Conservation (phyloP, 768 basidiomycete genomes). For the Kwoniella shandongensis region DNA sequence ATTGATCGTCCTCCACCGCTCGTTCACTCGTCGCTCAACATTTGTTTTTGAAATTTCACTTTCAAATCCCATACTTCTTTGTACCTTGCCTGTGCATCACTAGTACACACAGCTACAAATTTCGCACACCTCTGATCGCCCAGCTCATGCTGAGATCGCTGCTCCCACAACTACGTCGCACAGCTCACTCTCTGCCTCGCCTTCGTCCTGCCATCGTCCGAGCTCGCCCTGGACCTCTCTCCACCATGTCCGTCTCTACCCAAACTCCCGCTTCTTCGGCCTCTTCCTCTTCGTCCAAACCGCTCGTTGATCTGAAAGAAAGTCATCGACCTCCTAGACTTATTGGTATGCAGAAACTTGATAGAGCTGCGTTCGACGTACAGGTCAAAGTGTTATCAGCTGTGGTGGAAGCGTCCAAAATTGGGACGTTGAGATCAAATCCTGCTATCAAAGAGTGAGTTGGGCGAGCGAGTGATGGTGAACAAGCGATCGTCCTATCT, state of each 20-base stretch:
- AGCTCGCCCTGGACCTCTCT: not conserved
- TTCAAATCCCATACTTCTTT: not conserved
- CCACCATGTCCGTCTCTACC: conserved; percentile 6
- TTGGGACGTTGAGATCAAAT: conserved; percentile 57
- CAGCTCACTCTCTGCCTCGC: not conserved
- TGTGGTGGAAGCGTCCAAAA: conserved; percentile 62
- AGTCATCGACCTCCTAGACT: conserved; percentile 57
- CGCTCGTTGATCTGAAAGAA: conserved; percentile 4
- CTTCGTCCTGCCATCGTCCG: no score
- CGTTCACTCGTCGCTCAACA: no score
- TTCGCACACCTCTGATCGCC: not conserved
- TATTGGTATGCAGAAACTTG: conserved; percentile 56
- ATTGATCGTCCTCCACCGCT: no score
- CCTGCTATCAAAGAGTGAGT: conserved; percentile 43
- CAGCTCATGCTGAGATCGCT: conserved; percentile 4
- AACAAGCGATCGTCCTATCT: no score
- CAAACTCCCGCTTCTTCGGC: not conserved
- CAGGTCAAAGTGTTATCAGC: conserved; percentile 68
- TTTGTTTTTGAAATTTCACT: no score
- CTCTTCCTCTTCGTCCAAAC: conserved; percentile 12
- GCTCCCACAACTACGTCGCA: not conserved
- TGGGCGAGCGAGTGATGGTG: not conserved
- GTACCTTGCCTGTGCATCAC: no score
- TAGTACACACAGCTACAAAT: no score
- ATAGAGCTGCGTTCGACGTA: conserved; percentile 67